phyloP scores from a whole-genome alignment of 495 filamentous ascomycete genomes.

The Sabuloglossum arenarium region DNA sequence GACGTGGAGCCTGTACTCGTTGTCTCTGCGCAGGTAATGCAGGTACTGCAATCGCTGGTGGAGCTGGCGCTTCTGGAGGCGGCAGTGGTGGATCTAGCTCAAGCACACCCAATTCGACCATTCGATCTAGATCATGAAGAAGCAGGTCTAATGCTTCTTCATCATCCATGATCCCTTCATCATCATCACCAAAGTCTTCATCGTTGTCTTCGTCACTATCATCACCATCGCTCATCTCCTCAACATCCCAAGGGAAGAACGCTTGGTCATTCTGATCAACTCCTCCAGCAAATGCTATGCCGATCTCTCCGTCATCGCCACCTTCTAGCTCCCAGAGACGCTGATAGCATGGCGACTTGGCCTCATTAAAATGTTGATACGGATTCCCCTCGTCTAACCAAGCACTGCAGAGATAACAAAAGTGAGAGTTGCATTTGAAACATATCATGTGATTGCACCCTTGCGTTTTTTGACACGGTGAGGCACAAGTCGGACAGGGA shows the following conservation, averaged over 20 bases:
- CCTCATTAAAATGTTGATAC: conserved; percentile 70
- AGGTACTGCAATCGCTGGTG: not conserved
- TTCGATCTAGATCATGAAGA: too few relatives aligned
- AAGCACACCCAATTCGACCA: too few relatives aligned
- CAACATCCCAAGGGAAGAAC: not conserved
- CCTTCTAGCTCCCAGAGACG: conserved; percentile 76
- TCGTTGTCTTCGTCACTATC: not conserved
- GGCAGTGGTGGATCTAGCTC: not conserved
- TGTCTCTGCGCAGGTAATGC: not conserved
- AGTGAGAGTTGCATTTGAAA: conserved; percentile 73
- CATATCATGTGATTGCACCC: conserved; percentile 99
- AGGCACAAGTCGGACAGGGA: conserved; percentile 75
- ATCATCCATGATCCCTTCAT: not conserved
- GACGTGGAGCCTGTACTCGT: not conserved
- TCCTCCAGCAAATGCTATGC: conserved; percentile 29
- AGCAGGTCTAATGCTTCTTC: too few relatives aligned
- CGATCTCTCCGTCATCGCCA: conserved; percentile 50
- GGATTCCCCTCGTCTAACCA: conserved; percentile 71
- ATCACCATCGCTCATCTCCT: not conserved
- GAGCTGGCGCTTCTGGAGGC: not conserved
- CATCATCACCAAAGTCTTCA: not conserved
- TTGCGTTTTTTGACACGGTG: conserved; percentile 68
- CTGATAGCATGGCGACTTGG: conserved; percentile 47
- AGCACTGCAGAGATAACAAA: conserved; percentile 82
- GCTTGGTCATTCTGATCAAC: conserved; percentile 9